Base-by-base conservation (phyloP, 2,329 filamentous ascomycete genomes). In the Sclerotinia trifoliorum region DNA sequence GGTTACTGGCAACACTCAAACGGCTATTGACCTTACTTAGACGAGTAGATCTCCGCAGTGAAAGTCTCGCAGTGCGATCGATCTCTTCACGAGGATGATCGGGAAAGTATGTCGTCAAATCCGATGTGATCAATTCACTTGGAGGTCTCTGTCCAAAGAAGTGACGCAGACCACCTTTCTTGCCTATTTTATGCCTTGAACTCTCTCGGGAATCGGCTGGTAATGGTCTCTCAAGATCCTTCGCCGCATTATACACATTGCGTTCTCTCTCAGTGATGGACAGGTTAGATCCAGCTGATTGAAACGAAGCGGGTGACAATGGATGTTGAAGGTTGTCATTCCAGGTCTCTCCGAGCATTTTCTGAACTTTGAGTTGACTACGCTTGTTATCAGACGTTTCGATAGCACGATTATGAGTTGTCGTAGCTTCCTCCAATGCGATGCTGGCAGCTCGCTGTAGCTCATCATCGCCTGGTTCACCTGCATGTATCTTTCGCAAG, bases 71-170 rank as follows among this genome's bases (percentile, higher is more conserved):
- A 0, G 95, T 98, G 74, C 93, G 91, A 79, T 98, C 95, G 77
- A 99, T 97, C 74, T 96, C 93, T 77, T 97, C 94, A 67, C 92
- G 89, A 62, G 94, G 89, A 75, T 98, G 94, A 76, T 96, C 93
- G 0, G 95, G 95, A 84, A 99, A 99, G 82, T 98, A 99, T 0
- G 94, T 96, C 1, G 93, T 95, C 69, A 99, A 83, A 77, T 99
- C 95, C 29, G 95, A 96, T 35, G 94, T 94, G 77, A 99, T 99
- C 78, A 99, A 86, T 81, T 99, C 95, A 81, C 94, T 98, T 1
- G 95, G 95, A 24, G 95, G 95, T 74, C 95, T 86, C 72, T 95
- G 89, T 46, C 94, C 94, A 75, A 96, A 95, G 80, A 98, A 98
- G 72, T 91, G 90, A 72, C 91, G 88, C 57, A 94, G 82, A 39